Percentiles rank a stretch among this genome's conserved stretches.
phyloP scores from a whole-genome alignment of 2,329 filamentous ascomycete genomes.

The Colletotrichum somersetense region DNA sequence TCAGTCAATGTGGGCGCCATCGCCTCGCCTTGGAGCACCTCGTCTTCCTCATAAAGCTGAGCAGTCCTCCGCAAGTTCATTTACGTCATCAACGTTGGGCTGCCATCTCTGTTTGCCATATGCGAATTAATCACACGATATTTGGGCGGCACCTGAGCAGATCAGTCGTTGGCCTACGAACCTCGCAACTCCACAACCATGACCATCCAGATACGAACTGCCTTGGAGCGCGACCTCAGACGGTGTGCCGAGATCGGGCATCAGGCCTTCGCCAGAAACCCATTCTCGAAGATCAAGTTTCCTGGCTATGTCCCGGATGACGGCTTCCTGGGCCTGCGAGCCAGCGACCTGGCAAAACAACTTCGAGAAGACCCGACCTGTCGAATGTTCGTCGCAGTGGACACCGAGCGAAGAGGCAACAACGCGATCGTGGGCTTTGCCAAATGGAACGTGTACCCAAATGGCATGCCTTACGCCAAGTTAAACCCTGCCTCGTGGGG shows the following conservation, averaged over 20 bases:
- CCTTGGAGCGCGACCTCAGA: background rate
- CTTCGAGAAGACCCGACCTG: slow-evolving; percentile 21
- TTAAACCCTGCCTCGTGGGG: slow-evolving; percentile 46
- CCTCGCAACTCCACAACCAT: slow-evolving; percentile 1
- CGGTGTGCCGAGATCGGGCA: slow-evolving; percentile 15
- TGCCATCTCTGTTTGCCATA: background rate
- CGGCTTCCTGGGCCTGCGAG: slow-evolving; percentile 42
- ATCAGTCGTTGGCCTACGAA: background rate
- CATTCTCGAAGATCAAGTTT: slow-evolving; percentile 42
- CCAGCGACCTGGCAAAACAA: slow-evolving; percentile 42
- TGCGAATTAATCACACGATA: background rate
- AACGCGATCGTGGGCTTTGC: slow-evolving; percentile 51
- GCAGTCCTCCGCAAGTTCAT: background rate
- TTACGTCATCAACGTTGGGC: background rate
- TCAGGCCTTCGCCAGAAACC: slow-evolving; percentile 9
- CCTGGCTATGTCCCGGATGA: slow-evolving; percentile 48
- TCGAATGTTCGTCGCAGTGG: slow-evolving; percentile 23
- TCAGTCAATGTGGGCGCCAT: background rate
- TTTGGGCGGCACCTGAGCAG: background rate
- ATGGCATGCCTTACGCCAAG: slow-evolving; percentile 41
- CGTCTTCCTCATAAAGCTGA: background rate
- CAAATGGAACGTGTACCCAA: slow-evolving; percentile 53
- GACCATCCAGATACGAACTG: slow-evolving; percentile 25
- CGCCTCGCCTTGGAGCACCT: too few relatives aligned
- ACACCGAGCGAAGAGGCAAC: slow-evolving; percentile 28